These are phyloP conservation scores for Pichia kluyveri DNA, from an alignment of 805 yeast genomes.

Conservation along the genomic window DNA sequence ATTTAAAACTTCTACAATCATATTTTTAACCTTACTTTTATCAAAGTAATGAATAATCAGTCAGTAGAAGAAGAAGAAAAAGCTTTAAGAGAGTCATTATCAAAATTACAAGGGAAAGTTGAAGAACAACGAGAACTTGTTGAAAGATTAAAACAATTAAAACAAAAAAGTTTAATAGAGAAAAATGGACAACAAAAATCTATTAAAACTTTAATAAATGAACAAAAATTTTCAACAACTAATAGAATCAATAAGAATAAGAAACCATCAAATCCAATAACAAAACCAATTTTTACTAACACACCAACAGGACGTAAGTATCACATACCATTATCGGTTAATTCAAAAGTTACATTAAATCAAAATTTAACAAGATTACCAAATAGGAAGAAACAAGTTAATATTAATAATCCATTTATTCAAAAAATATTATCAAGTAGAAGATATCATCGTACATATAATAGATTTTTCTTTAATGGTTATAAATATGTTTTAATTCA, in stretches of 20 bases:
- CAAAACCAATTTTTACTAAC: neutral
- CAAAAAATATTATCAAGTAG: neutral
- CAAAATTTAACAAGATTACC: too few species aligned
- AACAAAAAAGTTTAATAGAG: neutral
- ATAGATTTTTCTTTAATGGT: conserved; percentile 34
- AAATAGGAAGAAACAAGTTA: neutral
- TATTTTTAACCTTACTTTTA: too few species aligned
- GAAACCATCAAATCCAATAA: neutral
- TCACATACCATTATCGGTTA: neutral
- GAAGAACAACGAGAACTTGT: conserved; percentile 10
- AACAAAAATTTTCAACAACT: neutral
- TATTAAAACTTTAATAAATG: neutral
- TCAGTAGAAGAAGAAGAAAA: conserved; percentile 6
- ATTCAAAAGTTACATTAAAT: neutral
- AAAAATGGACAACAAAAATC: neutral
- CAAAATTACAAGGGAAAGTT: conserved; percentile 11
- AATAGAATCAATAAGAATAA: neutral
- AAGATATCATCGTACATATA: conserved; percentile 18
- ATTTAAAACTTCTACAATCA: too few species aligned
- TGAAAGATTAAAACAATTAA: neutral
- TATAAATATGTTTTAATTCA: conserved; percentile 34
- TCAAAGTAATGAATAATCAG: neutral
- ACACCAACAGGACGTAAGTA: neutral
- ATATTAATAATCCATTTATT: neutral
- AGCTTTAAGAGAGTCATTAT: conserved; percentile 13